A percentile compares a stretch with the other conserved stretches of the same genome.
Conservation (phyloP, 1,284 basidiomycete species). For the Bjerkandera adusta region DNA sequence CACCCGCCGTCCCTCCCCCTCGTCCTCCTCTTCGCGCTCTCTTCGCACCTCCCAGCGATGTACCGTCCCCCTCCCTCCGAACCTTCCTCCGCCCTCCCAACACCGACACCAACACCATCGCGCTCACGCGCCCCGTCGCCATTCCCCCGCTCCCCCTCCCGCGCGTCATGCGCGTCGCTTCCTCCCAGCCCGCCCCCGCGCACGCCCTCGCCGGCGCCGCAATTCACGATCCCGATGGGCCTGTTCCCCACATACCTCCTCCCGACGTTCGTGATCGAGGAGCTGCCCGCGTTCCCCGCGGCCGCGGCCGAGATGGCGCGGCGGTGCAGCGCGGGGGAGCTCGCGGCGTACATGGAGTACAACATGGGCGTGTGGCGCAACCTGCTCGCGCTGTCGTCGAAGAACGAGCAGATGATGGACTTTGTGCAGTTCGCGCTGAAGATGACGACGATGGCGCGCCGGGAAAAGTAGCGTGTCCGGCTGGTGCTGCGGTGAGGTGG, state of each 20-base stretch:
- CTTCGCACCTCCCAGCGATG: conserved; percentile 15
- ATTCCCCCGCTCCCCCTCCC: neutral
- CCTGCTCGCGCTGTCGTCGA: conserved; percentile 43
- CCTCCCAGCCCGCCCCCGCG: neutral
- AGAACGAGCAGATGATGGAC: conserved; percentile 36
- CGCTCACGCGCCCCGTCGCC: neutral
- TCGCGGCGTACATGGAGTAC: conserved; percentile 34
- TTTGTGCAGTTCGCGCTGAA: conserved; percentile 49
- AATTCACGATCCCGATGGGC: conserved; percentile 17
- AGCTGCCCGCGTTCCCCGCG: conserved; percentile 49
- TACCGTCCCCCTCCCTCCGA: conserved; percentile 1
- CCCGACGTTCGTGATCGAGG: conserved; percentile 37
- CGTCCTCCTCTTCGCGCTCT: conserved; percentile 30
- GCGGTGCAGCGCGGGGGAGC: conserved; percentile 31
- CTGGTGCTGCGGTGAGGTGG: no score
- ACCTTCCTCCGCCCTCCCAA: neutral
- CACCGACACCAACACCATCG: neutral
- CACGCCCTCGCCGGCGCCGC: conserved; percentile 1
- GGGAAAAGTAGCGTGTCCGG: no score
- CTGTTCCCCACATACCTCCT: conserved; percentile 38
- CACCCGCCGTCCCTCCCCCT: conserved; percentile 31
- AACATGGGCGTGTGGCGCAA: conserved; percentile 55
- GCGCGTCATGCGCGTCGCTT: neutral
- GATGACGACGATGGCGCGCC: conserved; percentile 46
- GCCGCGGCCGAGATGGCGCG: conserved; percentile 50